Base-by-base conservation (phyloP, 306 rosid species). In the Echinosophora koreensis region DNA sequence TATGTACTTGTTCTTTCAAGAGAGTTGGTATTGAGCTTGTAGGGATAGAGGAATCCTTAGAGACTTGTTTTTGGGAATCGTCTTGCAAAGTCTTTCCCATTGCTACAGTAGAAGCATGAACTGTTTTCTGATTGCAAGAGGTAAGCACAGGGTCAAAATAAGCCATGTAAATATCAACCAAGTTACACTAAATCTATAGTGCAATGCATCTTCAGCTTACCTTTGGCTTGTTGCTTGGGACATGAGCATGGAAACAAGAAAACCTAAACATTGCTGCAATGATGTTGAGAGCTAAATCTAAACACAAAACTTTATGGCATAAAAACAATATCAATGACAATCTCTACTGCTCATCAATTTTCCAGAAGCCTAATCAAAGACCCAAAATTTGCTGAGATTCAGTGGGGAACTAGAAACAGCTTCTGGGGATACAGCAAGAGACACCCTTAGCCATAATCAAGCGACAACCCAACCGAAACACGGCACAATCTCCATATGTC, bases 401-500 rank as follows among this genome's bases (percentile, higher is more conserved):
- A 56, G 41, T 7, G 8, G 60, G 28, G 76, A 74, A 69, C 51
- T 54, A 82, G 38, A 77, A 55, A 86, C 79, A 79, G 81, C 89
- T 86, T 87, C 89, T 61, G 47, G 75, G 64, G 58, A 65, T 46
- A 80, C 51, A 84, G 70, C 71, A 75, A 69, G 30, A 14, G 69
- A 51, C 50, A 80, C 51, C 83, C 86, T 95, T 95, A 95, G 94
- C 99, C 99, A 83, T 95, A 95, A 90, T 95, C 99, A 75, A 95
- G 85, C 2, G 91, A 88, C 79, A 90, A 86, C 37, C 99, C 99
- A 81, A 76, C 97, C 16, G 95, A 88, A 74, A 92, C 90, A 63
- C 99, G 99, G 72, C 99, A 92, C 89, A 95, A 69, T 86, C 97
- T 92, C 99, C 99, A 95, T 75, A 95, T 69, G 77, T 88, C 90